Evolutionary conservation across 768 basidiomycete genomes (phyloP).

Genomic region (Tulasnella sp.): DNA sequence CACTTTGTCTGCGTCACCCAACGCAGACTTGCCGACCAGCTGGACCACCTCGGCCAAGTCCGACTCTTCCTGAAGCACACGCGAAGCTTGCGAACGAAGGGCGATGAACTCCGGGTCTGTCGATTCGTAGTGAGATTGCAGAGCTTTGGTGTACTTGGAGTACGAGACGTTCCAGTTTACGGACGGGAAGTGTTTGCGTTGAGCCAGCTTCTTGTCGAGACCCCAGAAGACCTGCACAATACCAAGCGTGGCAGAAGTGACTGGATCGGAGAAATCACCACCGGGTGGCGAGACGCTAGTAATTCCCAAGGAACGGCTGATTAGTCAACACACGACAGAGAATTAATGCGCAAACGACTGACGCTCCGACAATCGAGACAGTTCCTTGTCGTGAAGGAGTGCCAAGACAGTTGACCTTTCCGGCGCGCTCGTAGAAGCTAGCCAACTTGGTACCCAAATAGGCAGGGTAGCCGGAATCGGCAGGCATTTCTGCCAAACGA

Average conservation of each 20-base stretch:
- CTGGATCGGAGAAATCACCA: slow-evolving; percentile 98
- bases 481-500: slow-evolving; percentile 99
- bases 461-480: slow-evolving; percentile 75
- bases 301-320: neutral
- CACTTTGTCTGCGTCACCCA: slow-evolving; percentile 97
- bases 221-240: slow-evolving; percentile 99
- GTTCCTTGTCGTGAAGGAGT: slow-evolving; percentile 85
- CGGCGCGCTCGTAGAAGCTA: slow-evolving; percentile 97
- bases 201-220: slow-evolving; percentile 97
- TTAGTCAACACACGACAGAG: neutral
- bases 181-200: slow-evolving; percentile 99
- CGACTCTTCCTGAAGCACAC: slow-evolving; percentile 97
- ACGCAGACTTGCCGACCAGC: slow-evolving; percentile 96
- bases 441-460: slow-evolving; percentile 95
- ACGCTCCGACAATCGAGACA: slow-evolving; percentile 99
- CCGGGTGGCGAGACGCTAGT: slow-evolving; percentile 93
- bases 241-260: slow-evolving; percentile 93
- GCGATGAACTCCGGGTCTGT: slow-evolving; percentile 89
- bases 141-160: slow-evolving; percentile 94
- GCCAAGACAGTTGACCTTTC: slow-evolving; percentile 89
- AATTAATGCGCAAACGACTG: slow-evolving; percentile 41
- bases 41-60: slow-evolving; percentile 99
- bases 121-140: slow-evolving; percentile 87
- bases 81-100: slow-evolving; percentile 85
- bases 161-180: slow-evolving; percentile 99